phyloP scores from a whole-genome alignment of 192 early-diverging fungal genomes.

The Phycomyces nitens region DNA sequence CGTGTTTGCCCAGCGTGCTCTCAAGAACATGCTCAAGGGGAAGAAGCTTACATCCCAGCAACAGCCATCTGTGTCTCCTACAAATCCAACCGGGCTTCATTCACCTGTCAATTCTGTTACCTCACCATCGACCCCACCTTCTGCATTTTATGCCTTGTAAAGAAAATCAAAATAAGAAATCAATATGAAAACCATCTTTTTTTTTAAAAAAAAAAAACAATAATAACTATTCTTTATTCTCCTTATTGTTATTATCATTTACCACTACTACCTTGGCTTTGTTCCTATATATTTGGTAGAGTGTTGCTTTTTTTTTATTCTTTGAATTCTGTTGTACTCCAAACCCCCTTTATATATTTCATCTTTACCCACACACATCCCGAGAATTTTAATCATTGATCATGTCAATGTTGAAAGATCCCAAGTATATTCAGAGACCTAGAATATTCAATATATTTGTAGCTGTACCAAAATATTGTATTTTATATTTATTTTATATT shows the following conservation, averaged over 20 bases:
- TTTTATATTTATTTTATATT: no score
- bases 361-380: background rate
- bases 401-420: no score
- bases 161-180: background rate
- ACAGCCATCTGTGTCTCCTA: background rate
- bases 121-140: background rate
- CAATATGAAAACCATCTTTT: background rate
- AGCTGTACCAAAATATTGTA: no score
- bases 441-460: no score
- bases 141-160: background rate
- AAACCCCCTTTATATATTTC: no score
- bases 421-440: no score
- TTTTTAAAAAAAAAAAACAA: slow-evolving; percentile 1
- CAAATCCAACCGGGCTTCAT: background rate
- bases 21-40: slow-evolving; percentile 55
- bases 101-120: background rate
- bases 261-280: background rate
- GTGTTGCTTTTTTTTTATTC: background rate
- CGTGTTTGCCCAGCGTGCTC: slow-evolving; percentile 51
- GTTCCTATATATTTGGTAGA: background rate
- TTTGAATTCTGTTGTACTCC: background rate
- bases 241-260: no score
- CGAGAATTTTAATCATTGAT: no score
- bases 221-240: background rate
- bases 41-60: slow-evolving; percentile 23